A percentile compares a stretch with the other conserved stretches of the same genome.
Conservation (phyloP, 768 basidiomycete genomes). For the Pisolithus sp. region DNA sequence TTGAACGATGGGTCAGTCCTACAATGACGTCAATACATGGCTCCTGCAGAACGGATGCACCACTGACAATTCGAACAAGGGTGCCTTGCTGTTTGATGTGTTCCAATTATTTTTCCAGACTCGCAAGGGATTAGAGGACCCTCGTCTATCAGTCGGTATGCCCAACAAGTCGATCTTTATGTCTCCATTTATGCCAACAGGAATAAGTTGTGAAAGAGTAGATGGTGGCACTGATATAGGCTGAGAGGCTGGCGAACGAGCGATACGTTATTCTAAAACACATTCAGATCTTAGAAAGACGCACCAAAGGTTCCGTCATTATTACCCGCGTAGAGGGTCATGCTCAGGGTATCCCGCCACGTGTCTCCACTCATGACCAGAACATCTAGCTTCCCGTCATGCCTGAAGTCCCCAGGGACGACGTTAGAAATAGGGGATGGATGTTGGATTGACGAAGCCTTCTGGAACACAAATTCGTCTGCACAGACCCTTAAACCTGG, state of each 20-base stretch:
- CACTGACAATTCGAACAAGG: conserved; percentile 65
- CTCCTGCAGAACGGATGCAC: neutral
- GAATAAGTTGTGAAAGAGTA: conserved; percentile 70
- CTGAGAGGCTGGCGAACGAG: conserved; percentile 15
- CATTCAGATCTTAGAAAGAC: conserved; percentile 11
- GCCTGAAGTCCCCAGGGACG: conserved; percentile 89
- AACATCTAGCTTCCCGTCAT: conserved; percentile 85
- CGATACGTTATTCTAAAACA: neutral
- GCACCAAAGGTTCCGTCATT: conserved; percentile 61
- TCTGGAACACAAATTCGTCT: conserved; percentile 57
- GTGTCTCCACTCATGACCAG: conserved; percentile 74
- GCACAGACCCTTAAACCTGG: conserved; percentile 2
- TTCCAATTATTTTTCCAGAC: conserved; percentile 85
- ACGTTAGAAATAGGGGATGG: conserved; percentile 63
- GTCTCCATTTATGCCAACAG: conserved; percentile 81
- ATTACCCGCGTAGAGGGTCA: conserved; percentile 66
- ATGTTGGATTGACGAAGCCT: conserved; percentile 49
- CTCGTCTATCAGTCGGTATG: conserved; percentile 34
- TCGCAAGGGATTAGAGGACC: conserved; percentile 38
- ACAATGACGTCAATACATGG: conserved; percentile 4
- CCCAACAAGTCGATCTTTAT: conserved; percentile 88
- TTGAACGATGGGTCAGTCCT: conserved; percentile 57
- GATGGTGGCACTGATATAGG: conserved; percentile 58
- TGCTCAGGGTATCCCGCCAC: conserved; percentile 45
- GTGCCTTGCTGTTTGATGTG: conserved; percentile 40